Evolutionary conservation across 2,329 filamentous ascomycete species (phyloP).

Genomic region (Pyrenophora seminiperda): DNA sequence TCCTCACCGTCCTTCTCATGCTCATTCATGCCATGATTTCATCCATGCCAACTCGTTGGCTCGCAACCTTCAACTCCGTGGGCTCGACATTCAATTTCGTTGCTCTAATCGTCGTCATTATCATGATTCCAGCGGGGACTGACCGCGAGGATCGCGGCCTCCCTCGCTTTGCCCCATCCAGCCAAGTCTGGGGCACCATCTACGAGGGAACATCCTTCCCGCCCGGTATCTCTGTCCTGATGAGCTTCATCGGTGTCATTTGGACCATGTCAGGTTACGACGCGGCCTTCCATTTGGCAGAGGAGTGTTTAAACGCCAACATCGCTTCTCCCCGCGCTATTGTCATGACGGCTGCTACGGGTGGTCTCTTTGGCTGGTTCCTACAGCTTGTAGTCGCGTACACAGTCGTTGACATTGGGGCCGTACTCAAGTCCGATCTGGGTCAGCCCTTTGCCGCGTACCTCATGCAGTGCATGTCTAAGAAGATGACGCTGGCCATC

Average conservation of each 20-base stretch:
- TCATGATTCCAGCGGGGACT: slow-evolving; percentile 68
- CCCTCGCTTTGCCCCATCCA: slow-evolving; percentile 63
- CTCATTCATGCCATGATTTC: slow-evolving; percentile 69
- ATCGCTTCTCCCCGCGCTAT: slow-evolving; percentile 74
- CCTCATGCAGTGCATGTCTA: slow-evolving; percentile 67
- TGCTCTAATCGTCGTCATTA: slow-evolving; percentile 67
- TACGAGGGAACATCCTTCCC: slow-evolving; percentile 71
- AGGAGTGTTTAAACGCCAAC: slow-evolving; percentile 76
- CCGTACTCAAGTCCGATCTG: slow-evolving; percentile 63
- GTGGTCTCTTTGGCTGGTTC: slow-evolving; percentile 72
- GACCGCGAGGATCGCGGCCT: slow-evolving; percentile 57
- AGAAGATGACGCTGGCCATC: slow-evolving; percentile 65
- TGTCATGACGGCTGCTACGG: slow-evolving; percentile 69
- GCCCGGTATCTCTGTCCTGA: slow-evolving; percentile 69
- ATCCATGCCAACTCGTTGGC: slow-evolving; percentile 72
- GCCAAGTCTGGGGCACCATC: slow-evolving; percentile 68
- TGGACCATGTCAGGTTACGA: slow-evolving; percentile 74
- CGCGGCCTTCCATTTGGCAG: slow-evolving; percentile 72
- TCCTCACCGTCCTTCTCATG: slow-evolving; percentile 71
- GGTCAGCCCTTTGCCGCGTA: slow-evolving; percentile 75
- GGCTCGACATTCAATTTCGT: slow-evolving; percentile 74
- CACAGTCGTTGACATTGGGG: slow-evolving; percentile 68
- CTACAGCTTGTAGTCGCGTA: slow-evolving; percentile 76
- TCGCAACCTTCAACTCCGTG: slow-evolving; percentile 71
- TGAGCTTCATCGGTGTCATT: slow-evolving; percentile 73